Evolutionary conservation across 176 grass and related monocot genomes (phyloP).

Genomic region (Thalia dealbata): DNA sequence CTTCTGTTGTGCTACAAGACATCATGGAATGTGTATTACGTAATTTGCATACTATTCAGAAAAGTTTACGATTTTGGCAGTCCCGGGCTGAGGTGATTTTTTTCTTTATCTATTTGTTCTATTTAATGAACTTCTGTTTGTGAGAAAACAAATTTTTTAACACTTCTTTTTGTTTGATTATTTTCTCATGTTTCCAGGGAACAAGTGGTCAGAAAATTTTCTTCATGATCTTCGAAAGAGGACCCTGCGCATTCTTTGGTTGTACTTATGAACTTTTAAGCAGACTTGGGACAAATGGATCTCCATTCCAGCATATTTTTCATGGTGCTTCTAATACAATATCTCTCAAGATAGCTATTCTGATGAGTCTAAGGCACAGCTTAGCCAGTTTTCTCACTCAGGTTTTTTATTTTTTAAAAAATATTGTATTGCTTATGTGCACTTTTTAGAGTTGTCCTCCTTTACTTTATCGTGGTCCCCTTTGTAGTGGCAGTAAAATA

Average conservation of each 20-base stretch:
- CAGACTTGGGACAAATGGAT: constrained; percentile 29
- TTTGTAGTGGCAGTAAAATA: not conserved
- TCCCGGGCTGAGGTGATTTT: constrained; percentile 53
- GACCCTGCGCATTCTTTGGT: constrained; percentile 63
- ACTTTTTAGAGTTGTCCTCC: not conserved
- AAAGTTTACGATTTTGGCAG: constrained; percentile 86
- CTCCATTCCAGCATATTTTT: constrained; percentile 44
- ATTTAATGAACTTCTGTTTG: not conserved
- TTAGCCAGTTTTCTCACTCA: constrained; percentile 73
- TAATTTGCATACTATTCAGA: constrained; percentile 65
- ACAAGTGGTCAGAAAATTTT: constrained; percentile 64
- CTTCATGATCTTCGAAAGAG: constrained; percentile 92
- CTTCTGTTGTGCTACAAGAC: constrained; percentile 58
- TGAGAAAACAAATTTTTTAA: not conserved
- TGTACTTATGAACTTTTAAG: constrained; percentile 40
- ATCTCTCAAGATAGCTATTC: constrained; percentile 45
- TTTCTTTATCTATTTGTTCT: constrained; percentile 3
- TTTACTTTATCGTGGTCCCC: not conserved
- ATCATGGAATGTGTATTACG: constrained; percentile 47
- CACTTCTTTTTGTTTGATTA: constrained; percentile 19
- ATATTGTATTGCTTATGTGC: not conserved
- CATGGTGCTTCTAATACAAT: constrained; percentile 67
- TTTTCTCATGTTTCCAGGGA: constrained; percentile 29
- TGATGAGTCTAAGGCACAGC: constrained; percentile 52
- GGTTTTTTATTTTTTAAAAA: constrained; percentile 32